Base-by-base conservation (phyloP, 1,284 basidiomycete species). In the Ustilago xerochloae region DNA sequence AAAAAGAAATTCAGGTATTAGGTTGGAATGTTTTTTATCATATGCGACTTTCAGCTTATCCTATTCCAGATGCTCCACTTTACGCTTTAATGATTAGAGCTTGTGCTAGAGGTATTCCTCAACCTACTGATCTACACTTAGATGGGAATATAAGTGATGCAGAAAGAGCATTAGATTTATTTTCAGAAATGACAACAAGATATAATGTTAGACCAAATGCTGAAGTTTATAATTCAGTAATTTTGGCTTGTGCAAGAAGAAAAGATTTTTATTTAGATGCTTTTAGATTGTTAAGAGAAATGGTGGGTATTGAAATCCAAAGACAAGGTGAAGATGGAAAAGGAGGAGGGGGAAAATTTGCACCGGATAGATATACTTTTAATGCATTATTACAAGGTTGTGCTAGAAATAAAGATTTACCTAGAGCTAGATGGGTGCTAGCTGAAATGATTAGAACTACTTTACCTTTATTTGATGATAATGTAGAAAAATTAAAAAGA, bases 41-140 rank as follows among this genome's bases (percentile, higher is more conserved):
- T 84, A 97, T 97, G 93, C 92, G 97, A 54, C 92, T 97, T 56
- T 91, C 92, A 6, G 93, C 95, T 0, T 94, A 99, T 81, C 90
- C 93, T 0, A 86, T 87, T 2, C 94, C 96, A 0, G 90, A 92
- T 66, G 87, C 87, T 3, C 85, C 88, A 16, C 85, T 95, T 6
- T 99, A 95, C 85, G 89, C 90, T 0, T 84, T 90, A 26, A 97
- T 99, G 93, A 94, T 99, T 77, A 88, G 89, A 1, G 91, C 93
- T 0, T 98, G 96, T 75, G 91, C 91, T 0, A 86, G 87, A 0
- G 86, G 88, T 8, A 84, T 85, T 15, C 81, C 86, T 10, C 85
- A 87, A 36, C 77, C 86, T 0, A 79, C 83, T 2, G 85, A 87
- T 41, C 26, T 51, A 39, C 15, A 13, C 59, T 6, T 18, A 52